Evolutionary conservation across 805 yeast genomes (phyloP), one percentile per base, ranked within the genome.

Genomic region (Candida sanyiensis): DNA sequence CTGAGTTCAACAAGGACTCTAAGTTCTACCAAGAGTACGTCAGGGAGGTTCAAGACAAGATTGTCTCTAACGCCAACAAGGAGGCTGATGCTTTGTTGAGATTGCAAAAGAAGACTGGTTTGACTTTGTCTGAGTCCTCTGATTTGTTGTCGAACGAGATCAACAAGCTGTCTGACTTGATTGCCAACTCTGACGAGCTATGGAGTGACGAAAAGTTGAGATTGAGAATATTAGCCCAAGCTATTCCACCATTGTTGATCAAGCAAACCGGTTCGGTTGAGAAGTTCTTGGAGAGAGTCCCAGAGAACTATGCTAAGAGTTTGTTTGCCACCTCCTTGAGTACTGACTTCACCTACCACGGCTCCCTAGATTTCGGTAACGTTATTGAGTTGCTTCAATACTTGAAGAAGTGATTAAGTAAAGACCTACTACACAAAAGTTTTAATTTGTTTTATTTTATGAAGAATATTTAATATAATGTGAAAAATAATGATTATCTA

Each of bases 11-110:
- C 40, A 76, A 77, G 46, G 69, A 72, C 42, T 95, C 96, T 9
- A 69, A 66, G 35, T 83, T 90, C 59, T 90, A 90, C 67, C 69
- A 77, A 57, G 67, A 69, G n/a, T 93, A 90, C 56, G 97, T 90
- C 44, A 70, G 72, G 50, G 80, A 83, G 54, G 96, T 86, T 22
- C 97, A 90, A 67, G 57, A 62, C 37, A 78, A 77, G 43, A 73
- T 93, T 62, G 77, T 80, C 44, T 58, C 63, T 35, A 93, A 93
- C 61, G 97, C 97, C 10, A 66, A 76, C 42, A 69, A 71, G 25
- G 98, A 90, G 66, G 94, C 94, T 58, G 80, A 81, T 52, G 83
- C 86, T 46, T 70, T 90, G 55, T 88, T 97, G 96, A 65, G 73
- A 48, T 77, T 87, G 56, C 78, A 79, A 50, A 67, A 74, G 50